Conservation (phyloP, 495 filamentous ascomycete species). For the Diplogelasinospora grovesii region DNA sequence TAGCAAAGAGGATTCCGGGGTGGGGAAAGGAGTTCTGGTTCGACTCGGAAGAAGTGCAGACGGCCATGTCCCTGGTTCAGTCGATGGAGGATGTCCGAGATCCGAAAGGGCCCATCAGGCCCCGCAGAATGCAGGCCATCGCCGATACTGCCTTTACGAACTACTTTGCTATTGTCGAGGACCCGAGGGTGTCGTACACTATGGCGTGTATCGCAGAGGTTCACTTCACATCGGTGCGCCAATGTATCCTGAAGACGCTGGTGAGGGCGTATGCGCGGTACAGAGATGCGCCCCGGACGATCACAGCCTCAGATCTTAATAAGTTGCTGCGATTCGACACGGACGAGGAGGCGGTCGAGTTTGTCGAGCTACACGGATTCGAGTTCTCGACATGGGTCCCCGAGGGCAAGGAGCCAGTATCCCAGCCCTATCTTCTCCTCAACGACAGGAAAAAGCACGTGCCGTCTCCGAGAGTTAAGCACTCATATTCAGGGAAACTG, state of each 20-base stretch:
- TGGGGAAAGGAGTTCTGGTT: constrained; percentile 73
- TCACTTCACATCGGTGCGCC: constrained; percentile 76
- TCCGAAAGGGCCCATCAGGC: constrained; percentile 28
- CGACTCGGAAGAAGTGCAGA: constrained; percentile 49
- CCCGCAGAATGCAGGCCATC: constrained; percentile 35
- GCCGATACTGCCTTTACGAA: constrained; percentile 57
- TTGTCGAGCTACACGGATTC: constrained; percentile 63
- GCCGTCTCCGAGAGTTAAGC: constrained; percentile 33
- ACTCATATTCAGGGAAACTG: constrained; percentile 35
- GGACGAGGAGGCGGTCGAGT: constrained; percentile 59
- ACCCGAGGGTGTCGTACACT: constrained; percentile 68
- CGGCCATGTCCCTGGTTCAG: constrained; percentile 33
- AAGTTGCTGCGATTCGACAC: constrained; percentile 66
- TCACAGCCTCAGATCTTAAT: constrained; percentile 62
- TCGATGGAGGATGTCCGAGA: constrained; percentile 26
- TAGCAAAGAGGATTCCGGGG: constrained; percentile 66
- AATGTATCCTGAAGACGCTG: constrained; percentile 66
- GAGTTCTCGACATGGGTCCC: constrained; percentile 39
- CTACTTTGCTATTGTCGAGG: constrained; percentile 71
- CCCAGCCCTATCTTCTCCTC: constrained; percentile 46
- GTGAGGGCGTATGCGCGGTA: constrained; percentile 53
- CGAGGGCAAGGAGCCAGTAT: constrained; percentile 30
- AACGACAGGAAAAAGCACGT: constrained; percentile 22
- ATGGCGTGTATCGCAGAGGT: constrained; percentile 93
- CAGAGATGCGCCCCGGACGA: constrained; percentile 64